Percentiles rank a stretch among this genome's conserved stretches.
phyloP scores from a whole-genome alignment of 768 basidiomycete genomes.

The Lactarius hengduanensis region DNA sequence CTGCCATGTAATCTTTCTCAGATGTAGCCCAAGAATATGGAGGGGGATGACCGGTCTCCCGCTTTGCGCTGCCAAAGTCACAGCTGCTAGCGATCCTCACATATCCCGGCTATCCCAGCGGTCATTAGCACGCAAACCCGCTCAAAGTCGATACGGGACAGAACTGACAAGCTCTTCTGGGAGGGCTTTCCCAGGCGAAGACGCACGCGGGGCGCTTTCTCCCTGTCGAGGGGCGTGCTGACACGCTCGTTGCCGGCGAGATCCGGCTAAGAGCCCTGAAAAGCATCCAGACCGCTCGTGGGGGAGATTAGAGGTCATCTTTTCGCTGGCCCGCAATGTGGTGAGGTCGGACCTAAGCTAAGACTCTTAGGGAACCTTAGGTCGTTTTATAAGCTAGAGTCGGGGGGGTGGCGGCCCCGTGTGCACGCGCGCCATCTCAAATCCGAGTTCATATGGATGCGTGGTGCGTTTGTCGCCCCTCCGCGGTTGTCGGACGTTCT shows the following conservation, averaged over 20 bases:
- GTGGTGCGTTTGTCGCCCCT: constrained; percentile 23
- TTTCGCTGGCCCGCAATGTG: background rate
- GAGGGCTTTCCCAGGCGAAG: constrained; percentile 15
- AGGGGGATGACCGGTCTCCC: constrained; percentile 25
- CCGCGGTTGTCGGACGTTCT: constrained; percentile 28
- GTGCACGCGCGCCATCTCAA: constrained; percentile 15
- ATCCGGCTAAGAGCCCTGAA: constrained; percentile 25
- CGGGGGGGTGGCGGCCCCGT: constrained; percentile 10
- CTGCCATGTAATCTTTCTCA: constrained; percentile 30
- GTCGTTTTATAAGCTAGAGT: constrained; percentile 15
- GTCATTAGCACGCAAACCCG: constrained; percentile 3
- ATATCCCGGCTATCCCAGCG: constrained; percentile 22
- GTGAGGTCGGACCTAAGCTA: background rate
- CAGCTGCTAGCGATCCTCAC: constrained; percentile 26
- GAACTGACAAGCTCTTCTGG: constrained; percentile 17
- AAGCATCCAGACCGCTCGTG: constrained; percentile 24
- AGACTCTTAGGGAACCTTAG: background rate
- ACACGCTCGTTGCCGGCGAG: constrained; percentile 19
- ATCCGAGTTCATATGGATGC: constrained; percentile 9
- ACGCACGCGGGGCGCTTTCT: constrained; percentile 10
- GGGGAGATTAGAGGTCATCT: constrained; percentile 15
- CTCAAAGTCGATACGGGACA: background rate
- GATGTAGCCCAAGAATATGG: constrained; percentile 28
- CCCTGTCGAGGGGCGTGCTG: constrained; percentile 5
- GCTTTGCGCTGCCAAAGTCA: constrained; percentile 21